phyloP scores from a whole-genome alignment of 2,329 filamentous ascomycete genomes.

The Fusarium scirpi region DNA sequence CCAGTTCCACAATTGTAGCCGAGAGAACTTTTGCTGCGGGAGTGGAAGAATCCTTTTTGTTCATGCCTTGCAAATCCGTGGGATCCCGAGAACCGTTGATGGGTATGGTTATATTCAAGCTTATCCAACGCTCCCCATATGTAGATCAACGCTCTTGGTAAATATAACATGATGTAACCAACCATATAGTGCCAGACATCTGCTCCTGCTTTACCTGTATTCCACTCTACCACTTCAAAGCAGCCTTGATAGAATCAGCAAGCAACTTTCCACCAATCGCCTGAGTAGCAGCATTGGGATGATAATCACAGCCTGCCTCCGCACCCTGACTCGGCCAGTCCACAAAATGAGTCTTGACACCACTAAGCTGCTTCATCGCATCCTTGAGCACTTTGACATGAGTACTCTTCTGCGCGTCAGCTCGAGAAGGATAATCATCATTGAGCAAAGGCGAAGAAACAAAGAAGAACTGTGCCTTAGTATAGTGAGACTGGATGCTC shows the following conservation, averaged over 20 bases:
- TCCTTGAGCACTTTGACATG: conserved; percentile 52
- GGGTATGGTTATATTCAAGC: background rate
- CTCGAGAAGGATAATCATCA: conserved; percentile 53
- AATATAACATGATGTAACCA: no score
- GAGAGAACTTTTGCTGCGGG: background rate
- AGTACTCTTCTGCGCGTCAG: conserved; percentile 54
- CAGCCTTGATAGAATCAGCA: conserved; percentile 43
- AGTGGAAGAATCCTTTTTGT: background rate
- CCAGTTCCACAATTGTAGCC: background rate
- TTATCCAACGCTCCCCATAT: background rate
- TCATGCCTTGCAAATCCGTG: background rate
- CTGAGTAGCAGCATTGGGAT: conserved; percentile 56
- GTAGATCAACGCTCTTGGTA: no score
- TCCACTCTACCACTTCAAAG: conserved; percentile 18
- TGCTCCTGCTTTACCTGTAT: background rate
- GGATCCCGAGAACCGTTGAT: background rate
- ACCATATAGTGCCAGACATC: fast-evolving
- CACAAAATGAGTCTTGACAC: conserved; percentile 52
- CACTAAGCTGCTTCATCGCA: conserved; percentile 49
- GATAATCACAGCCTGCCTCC: conserved; percentile 58
- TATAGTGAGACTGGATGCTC: conserved; percentile 52
- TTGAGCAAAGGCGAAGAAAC: conserved; percentile 55
- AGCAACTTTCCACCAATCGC: conserved; percentile 48
- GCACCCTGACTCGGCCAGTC: conserved; percentile 56
- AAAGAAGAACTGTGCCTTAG: conserved; percentile 55